phyloP scores from a whole-genome alignment of 1,284 basidiomycete genomes.

The Pterulicium gracile region DNA sequence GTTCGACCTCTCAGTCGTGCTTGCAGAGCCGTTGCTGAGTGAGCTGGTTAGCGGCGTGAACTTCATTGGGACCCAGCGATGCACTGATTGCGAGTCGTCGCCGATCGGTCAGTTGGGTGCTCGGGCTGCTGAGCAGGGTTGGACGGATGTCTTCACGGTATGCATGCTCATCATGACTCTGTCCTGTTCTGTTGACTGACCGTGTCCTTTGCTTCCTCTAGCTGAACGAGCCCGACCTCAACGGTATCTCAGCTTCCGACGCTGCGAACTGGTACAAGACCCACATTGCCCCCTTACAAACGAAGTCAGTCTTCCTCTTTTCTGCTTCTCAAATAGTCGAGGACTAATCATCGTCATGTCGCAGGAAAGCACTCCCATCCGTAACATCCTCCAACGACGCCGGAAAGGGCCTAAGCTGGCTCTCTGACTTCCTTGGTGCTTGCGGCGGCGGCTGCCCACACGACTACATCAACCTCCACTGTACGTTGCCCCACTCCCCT shows the following conservation, averaged over 20 bases:
- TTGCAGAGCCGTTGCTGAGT: conserved; percentile 22
- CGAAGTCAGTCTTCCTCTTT: neutral
- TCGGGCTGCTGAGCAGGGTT: conserved; percentile 20
- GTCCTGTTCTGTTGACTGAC: neutral
- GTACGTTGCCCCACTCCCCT: neutral
- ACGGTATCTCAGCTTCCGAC: conserved; percentile 6
- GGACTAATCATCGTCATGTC: conserved; percentile 9
- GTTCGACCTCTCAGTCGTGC: neutral
- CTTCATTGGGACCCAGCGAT: conserved; percentile 31
- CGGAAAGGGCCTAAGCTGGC: conserved; percentile 15
- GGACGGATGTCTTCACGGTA: conserved; percentile 12
- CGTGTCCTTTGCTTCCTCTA: conserved; percentile 1
- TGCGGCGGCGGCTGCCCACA: conserved; percentile 14
- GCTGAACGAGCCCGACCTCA: conserved; percentile 11
- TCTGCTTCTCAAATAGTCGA: neutral
- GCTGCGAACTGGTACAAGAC: conserved; percentile 11
- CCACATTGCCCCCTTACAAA: conserved; percentile 7
- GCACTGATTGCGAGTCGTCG: conserved; percentile 23
- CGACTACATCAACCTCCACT: conserved; percentile 16
- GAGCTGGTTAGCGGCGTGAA: conserved; percentile 22
- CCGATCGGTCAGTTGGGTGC: conserved; percentile 20
- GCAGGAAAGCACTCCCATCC: conserved; percentile 14
- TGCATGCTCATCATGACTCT: conserved; percentile 13
- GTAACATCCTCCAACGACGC: conserved; percentile 11
- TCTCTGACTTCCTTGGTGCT: conserved; percentile 12